These are phyloP conservation scores for Inosperma sp. DNA, from an alignment of 768 basidiomycete species.

Conservation along the genomic window DNA sequence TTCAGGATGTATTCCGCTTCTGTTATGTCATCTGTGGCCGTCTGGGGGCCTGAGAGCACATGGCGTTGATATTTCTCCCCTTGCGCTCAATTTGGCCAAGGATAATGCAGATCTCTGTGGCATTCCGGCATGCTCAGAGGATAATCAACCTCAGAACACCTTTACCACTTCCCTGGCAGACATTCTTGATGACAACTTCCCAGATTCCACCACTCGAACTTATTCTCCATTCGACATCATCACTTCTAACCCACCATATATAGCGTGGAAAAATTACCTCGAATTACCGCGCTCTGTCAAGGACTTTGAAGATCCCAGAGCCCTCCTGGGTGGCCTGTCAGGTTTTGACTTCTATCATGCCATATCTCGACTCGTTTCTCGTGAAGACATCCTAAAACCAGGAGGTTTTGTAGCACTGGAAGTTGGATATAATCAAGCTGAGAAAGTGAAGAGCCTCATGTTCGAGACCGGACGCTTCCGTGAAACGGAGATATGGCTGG, in stretches of 20 bases:
- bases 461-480: constrained; percentile 40
- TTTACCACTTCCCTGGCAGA: constrained; percentile 38
- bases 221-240: constrained; percentile 65
- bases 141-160: constrained; percentile 30
- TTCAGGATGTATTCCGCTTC: constrained; percentile 84
- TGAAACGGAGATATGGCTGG: constrained; percentile 65
- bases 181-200: constrained; percentile 46
- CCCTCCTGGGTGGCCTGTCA: constrained; percentile 71
- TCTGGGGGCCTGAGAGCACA: constrained; percentile 48
- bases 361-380: constrained; percentile 59
- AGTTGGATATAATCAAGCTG: constrained; percentile 71
- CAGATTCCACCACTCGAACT: constrained; percentile 27
- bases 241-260: constrained; percentile 86
- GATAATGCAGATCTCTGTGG: constrained; percentile 45
- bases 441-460: constrained; percentile 57
- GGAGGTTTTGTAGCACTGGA: constrained; percentile 69
- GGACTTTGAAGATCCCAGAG: constrained; percentile 74
- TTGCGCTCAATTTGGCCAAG: constrained; percentile 50
- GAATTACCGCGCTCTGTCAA: constrained; percentile 63
- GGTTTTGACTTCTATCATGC: constrained; percentile 63
- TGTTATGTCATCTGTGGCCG: constrained; percentile 67
- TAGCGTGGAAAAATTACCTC: constrained; percentile 62
- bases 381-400: constrained; percentile 45
- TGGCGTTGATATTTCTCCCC: constrained; percentile 64
- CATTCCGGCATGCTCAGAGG: constrained; percentile 28